Conservation (phyloP, 768 basidiomycete genomes). For the Xerocomus spinulosus region DNA sequence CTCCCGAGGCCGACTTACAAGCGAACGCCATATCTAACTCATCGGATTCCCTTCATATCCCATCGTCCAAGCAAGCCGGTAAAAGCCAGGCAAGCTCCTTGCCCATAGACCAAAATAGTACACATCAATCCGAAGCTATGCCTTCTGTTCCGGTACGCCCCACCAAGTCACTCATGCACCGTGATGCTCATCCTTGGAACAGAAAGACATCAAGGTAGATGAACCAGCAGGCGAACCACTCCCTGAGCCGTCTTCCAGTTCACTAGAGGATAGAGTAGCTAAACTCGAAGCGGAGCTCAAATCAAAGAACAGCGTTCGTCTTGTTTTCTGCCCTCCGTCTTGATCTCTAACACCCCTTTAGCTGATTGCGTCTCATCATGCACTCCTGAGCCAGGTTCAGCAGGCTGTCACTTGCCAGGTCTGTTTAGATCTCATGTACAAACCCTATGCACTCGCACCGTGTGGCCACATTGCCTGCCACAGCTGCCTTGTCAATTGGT, state of each 20-base stretch:
- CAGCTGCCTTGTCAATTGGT: slow-evolving; percentile 72
- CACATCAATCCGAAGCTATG: slow-evolving; percentile 3
- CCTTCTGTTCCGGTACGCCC: slow-evolving; percentile 15
- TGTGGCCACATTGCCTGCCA: slow-evolving; percentile 76
- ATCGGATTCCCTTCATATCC: not conserved
- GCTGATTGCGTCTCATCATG: slow-evolving; percentile 52
- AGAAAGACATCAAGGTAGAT: slow-evolving; percentile 5
- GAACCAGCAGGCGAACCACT: not conserved
- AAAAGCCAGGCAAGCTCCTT: not conserved
- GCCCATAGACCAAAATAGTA: not conserved
- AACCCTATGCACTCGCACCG: slow-evolving; percentile 68
- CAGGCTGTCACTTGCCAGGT: slow-evolving; percentile 73
- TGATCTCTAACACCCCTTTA: slow-evolving; percentile 17
- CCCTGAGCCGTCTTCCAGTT: not conserved
- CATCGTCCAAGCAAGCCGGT: not conserved
- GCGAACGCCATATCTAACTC: not conserved
- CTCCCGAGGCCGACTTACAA: slow-evolving; percentile 11
- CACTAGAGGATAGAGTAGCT: slow-evolving; percentile 28
- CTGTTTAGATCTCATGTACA: slow-evolving; percentile 69
- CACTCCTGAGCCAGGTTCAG: slow-evolving; percentile 49
- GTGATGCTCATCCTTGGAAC: slow-evolving; percentile 8
- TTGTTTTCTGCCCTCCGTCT: not conserved
- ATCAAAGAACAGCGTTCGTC: slow-evolving; percentile 37
- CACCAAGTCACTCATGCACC: not conserved
- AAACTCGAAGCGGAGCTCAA: slow-evolving; percentile 44